Evolutionary conservation across 2,329 filamentous ascomycete genomes (phyloP).

Genomic region (Trichoderma aggressivum): DNA sequence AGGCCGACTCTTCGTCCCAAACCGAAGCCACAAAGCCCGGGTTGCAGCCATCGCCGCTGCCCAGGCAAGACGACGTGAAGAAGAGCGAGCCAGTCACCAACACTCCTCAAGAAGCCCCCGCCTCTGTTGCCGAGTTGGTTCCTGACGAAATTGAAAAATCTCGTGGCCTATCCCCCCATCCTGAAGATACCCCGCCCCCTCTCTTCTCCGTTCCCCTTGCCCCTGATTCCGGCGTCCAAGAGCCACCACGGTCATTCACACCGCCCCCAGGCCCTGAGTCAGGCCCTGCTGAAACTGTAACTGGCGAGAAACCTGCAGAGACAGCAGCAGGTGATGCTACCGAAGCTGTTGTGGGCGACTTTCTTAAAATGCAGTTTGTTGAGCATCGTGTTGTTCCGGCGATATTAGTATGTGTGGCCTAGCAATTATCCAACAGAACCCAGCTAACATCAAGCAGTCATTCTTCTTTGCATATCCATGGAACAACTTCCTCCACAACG

Average conservation of each 20-base stretch:
- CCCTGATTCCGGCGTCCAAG: slow-evolving; percentile 29
- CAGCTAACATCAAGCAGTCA: slow-evolving; percentile 51
- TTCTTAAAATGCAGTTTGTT: slow-evolving; percentile 93
- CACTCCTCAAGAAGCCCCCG: slow-evolving; percentile 21
- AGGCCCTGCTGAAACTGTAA: not conserved
- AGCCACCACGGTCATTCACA: slow-evolving; percentile 21
- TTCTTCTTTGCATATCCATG: slow-evolving; percentile 99
- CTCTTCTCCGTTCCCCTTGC: slow-evolving; percentile 41
- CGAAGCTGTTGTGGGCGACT: slow-evolving; percentile 85
- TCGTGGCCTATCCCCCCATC: slow-evolving; percentile 48
- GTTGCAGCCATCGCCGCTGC: not conserved
- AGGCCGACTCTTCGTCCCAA: not conserved
- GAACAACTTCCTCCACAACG: slow-evolving; percentile 99
- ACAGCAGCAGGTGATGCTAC: slow-evolving; percentile 20
- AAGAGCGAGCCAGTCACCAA: not conserved
- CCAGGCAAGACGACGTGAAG: not conserved
- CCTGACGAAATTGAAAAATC: slow-evolving; percentile 19
- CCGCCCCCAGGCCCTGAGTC: not conserved
- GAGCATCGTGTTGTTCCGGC: slow-evolving; percentile 92
- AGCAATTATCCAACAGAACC: not conserved
- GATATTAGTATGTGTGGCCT: slow-evolving; percentile 69
- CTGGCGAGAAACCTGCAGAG: slow-evolving; percentile 16
- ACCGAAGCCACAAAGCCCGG: not conserved
- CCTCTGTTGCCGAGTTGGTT: slow-evolving; percentile 15
- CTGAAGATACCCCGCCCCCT: slow-evolving; percentile 67